Percentiles rank a stretch among this genome's conserved stretches.
Conservation (phyloP, 1,139 yeast genomes). For the Candida tropicalis region DNA sequence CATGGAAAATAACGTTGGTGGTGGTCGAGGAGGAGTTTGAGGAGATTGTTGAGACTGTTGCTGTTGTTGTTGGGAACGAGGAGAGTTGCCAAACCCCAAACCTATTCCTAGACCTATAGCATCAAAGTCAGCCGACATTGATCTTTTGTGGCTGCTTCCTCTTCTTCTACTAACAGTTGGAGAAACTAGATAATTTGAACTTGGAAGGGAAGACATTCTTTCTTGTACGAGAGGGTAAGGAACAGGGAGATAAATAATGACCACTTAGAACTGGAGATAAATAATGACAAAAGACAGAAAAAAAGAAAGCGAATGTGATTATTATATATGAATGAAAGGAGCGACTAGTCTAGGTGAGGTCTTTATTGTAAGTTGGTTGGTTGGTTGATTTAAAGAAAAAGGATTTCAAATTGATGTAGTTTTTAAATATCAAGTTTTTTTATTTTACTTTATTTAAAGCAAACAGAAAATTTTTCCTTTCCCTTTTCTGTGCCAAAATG, state of each 20-base stretch:
- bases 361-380: constrained; percentile 1
- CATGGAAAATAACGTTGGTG: constrained; percentile 5
- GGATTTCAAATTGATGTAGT: not conserved
- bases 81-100: constrained; percentile 30
- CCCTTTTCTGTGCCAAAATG: too few relatives aligned
- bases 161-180: constrained; percentile 34
- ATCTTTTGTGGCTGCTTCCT: constrained; percentile 66
- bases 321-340: not conserved
- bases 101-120: constrained; percentile 37
- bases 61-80: constrained; percentile 15
- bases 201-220: constrained; percentile 20
- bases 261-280: not conserved
- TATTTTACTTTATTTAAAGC: too few relatives aligned
- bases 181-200: constrained; percentile 15
- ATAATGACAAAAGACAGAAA: not conserved
- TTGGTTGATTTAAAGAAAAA: not conserved
- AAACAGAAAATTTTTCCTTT: too few relatives aligned
- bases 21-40: constrained; percentile 5
- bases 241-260: not conserved
- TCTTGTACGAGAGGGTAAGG: constrained; percentile 1
- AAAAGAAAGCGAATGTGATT: not conserved
- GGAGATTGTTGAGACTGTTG: constrained; percentile 1
- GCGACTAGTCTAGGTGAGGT: constrained; percentile 1
- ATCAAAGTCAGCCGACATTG: constrained; percentile 75
- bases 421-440: too few relatives aligned